Evolutionary conservation across 192 early-diverging fungal species (phyloP).

Genomic region (Podila clonocystis): DNA sequence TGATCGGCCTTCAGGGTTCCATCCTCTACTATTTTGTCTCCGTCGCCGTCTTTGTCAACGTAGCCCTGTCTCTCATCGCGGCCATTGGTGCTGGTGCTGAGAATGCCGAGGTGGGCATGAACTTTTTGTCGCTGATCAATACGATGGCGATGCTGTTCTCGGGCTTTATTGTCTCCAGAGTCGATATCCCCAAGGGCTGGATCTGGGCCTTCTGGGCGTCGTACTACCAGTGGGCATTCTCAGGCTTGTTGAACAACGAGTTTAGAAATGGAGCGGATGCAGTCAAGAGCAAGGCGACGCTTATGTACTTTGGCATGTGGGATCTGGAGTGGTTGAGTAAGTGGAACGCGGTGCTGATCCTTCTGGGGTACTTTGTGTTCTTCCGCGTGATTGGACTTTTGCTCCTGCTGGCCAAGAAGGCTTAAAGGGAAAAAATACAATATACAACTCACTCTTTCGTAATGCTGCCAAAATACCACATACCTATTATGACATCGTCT

Average conservation of each 20-base stretch:
- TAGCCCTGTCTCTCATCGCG: slow-evolving; percentile 78
- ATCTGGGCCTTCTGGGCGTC: slow-evolving; percentile 53
- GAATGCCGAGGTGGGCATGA: slow-evolving; percentile 62
- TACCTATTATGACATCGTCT: too few species aligned
- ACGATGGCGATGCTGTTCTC: slow-evolving; percentile 86
- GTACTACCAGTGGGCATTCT: slow-evolving; percentile 47
- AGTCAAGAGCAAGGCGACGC: not conserved
- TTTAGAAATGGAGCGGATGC: not conserved
- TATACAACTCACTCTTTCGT: too few species aligned
- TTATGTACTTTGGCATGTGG: slow-evolving; percentile 29
- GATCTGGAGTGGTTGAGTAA: slow-evolving; percentile 40
- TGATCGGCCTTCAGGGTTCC: slow-evolving; percentile 81
- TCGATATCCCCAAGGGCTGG: slow-evolving; percentile 42
- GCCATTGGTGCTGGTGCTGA: slow-evolving; percentile 71
- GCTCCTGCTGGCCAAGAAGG: slow-evolving; percentile 37
- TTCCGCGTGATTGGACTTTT: slow-evolving; percentile 40
- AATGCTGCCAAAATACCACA: too few species aligned
- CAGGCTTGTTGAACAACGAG: slow-evolving; percentile 34
- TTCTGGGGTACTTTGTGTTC: slow-evolving; percentile 33
- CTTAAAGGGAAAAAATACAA: slow-evolving; percentile 8
- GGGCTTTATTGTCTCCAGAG: slow-evolving; percentile 44
- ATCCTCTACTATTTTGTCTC: slow-evolving; percentile 73
- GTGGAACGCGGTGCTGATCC: slow-evolving; percentile 30
- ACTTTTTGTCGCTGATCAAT: slow-evolving; percentile 79
- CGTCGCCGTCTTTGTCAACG: slow-evolving; percentile 80